These are phyloP conservation scores for Neofusicoccum umdonicola DNA, from an alignment of 2,329 filamentous ascomycete species.

Conservation along the genomic window DNA sequence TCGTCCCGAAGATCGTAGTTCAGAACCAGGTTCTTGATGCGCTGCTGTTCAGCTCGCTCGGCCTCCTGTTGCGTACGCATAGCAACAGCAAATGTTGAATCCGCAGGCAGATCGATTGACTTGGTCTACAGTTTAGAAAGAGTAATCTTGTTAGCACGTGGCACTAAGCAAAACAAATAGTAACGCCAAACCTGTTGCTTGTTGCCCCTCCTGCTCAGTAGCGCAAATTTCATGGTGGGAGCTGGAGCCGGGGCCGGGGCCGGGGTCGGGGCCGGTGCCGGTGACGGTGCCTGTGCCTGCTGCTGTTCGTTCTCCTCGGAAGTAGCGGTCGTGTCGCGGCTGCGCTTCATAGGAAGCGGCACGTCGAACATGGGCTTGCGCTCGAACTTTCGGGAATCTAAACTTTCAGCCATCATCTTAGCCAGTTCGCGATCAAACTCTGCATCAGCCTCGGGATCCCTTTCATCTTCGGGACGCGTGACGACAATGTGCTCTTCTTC, in stretches of 20 bases:
- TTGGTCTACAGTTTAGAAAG: constrained; percentile 61
- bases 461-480: constrained; percentile 81
- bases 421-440: constrained; percentile 98
- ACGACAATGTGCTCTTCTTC: constrained; percentile 87
- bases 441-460: constrained; percentile 90
- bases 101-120: constrained; percentile 82
- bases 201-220: constrained; percentile 94
- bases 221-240: constrained; percentile 88
- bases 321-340: constrained; percentile 55
- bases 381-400: constrained; percentile 94
- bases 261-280: not conserved
- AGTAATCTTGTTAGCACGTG: constrained; percentile 15
- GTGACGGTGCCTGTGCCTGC: constrained; percentile 20
- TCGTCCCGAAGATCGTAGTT: constrained; percentile 91
- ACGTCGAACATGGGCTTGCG: constrained; percentile 93
- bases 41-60: constrained; percentile 92
- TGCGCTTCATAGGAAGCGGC: constrained; percentile 83
- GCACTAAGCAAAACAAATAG: constrained; percentile 2
- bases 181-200: constrained; percentile 74
- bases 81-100: constrained; percentile 91
- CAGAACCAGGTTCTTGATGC: constrained; percentile 95
- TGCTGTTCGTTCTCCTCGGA: constrained; percentile 43
- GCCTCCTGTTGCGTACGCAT: constrained; percentile 96
- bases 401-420: constrained; percentile 96
- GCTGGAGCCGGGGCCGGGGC: constrained; percentile 27